Base-by-base conservation (phyloP, 768 basidiomycete species). In the Coprinopsis strossmayeri region DNA sequence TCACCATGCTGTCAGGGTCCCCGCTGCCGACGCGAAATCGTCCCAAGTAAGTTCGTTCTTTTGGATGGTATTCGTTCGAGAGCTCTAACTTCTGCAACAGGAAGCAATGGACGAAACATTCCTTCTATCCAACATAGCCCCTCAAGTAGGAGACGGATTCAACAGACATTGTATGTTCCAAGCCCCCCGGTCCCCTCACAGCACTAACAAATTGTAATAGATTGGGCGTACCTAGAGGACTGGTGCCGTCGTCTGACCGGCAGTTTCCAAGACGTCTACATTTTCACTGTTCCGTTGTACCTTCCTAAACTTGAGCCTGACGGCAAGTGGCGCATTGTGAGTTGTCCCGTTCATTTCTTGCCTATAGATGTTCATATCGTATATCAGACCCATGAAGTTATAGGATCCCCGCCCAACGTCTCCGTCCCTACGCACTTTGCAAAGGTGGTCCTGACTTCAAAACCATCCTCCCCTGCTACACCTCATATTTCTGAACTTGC, bases 401-500 rank as follows among this genome's bases (percentile, higher is more conserved):
- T 99, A 55, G 96, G 96, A 0, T 77, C 77, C 15, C 91, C 92
- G 10, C 91, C 93, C 10, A 91, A 87, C 59, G 72, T 97, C 50
- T 74, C 89, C 42, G 96, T 99, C 15, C 96, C 96, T 1, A 98
- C 96, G 3, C 96, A 99, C 63, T 98, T 98, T 63, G 94, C 95
- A 26, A 98, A 98, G 65, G 94, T 97, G 26, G 82, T 97, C 20
- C 72, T 97, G 45, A 76, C 87, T 1, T 76, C 89, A 0, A 78
- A 78, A 54, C 86, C 90, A 0, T 72, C 78, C 21, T 90, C 87
- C 1, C 85, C 88, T 9, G 76, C 77, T 28, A 84, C 76, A 0
- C 89, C 82, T 4, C 70, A 87, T 46, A 62, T 82, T 12, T 71
- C 75, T 3, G 92, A 98, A 56, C 71, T 95, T 37, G 81, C 89